Evolutionary conservation across 2,329 filamentous ascomycete genomes (phyloP).

Genomic region (Thelonectria discophora): DNA sequence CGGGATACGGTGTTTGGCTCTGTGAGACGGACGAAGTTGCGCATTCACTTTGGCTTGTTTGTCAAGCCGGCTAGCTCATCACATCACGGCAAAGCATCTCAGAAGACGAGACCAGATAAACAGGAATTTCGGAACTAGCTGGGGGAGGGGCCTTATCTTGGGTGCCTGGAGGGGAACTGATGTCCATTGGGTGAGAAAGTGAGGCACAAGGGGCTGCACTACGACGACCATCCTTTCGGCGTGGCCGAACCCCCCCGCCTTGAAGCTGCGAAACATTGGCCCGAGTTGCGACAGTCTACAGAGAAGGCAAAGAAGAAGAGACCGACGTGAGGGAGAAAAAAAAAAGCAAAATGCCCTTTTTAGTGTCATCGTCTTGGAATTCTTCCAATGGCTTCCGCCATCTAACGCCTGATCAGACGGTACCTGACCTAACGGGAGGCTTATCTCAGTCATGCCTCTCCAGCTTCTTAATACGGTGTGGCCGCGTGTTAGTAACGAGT

Average conservation of each 20-base stretch:
- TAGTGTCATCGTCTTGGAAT: conserved; percentile 22
- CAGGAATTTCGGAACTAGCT: neutral
- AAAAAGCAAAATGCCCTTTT: conserved; percentile 1
- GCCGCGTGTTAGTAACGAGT: conserved; percentile 10
- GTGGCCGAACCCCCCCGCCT: conserved; percentile 30
- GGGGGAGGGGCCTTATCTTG: conserved; percentile 31
- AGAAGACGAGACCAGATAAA: conserved; percentile 2
- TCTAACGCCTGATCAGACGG: conserved; percentile 31
- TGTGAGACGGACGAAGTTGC: conserved; percentile 1
- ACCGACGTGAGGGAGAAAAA: conserved; percentile 18
- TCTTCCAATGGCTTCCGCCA: conserved; percentile 31
- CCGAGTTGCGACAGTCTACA: conserved; percentile 10
- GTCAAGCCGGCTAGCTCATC: conserved; percentile 6
- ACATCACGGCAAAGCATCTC: neutral
- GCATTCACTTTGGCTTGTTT: conserved; percentile 13
- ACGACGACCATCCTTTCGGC: conserved; percentile 33
- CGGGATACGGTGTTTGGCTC: conserved; percentile 3
- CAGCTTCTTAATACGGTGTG: conserved; percentile 26
- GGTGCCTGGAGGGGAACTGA: conserved; percentile 25
- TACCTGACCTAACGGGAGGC: conserved; percentile 37
- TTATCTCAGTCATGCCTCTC: conserved; percentile 18
- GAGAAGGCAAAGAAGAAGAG: conserved; percentile 11
- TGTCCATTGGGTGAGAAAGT: conserved; percentile 18
- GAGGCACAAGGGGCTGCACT: conserved; percentile 23
- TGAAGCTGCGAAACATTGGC: conserved; percentile 15